Evolutionary conservation across 2,329 filamentous ascomycete species (phyloP).

Genomic region (Diplodia intermedia): DNA sequence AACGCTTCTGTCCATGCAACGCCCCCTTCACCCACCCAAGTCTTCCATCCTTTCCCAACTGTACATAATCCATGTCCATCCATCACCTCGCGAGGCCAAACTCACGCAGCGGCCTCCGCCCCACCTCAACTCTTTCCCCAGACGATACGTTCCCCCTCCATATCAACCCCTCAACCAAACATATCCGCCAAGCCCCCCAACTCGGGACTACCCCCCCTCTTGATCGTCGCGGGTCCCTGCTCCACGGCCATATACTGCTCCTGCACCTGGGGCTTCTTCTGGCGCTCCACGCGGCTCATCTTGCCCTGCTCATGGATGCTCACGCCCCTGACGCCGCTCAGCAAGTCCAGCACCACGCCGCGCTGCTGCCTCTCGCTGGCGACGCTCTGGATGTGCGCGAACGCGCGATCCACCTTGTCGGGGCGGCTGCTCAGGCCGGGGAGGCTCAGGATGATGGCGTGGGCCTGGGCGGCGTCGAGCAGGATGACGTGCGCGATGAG

Average conservation of each 20-base stretch:
- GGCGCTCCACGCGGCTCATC: constrained; percentile 57
- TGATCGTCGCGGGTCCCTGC: constrained; percentile 43
- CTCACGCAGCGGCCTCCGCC: too few species aligned
- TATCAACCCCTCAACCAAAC: constrained; percentile 43
- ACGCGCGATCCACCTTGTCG: constrained; percentile 67
- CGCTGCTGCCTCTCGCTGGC: constrained; percentile 75
- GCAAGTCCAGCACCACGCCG: constrained; percentile 79
- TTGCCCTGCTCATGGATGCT: constrained; percentile 94
- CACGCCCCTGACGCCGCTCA: constrained; percentile 86
- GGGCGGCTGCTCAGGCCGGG: constrained; percentile 71
- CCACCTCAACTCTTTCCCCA: too few species aligned
- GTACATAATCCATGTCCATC: too few species aligned
- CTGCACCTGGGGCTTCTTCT: constrained; percentile 45
- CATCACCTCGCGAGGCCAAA: neutral
- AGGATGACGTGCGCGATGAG: constrained; percentile 86
- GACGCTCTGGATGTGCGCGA: constrained; percentile 47
- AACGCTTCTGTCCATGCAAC: too few species aligned
- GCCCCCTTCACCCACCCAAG: too few species aligned
- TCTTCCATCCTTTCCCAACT: neutral
- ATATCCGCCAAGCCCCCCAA: constrained; percentile 55
- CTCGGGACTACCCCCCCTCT: constrained; percentile 49
- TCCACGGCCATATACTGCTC: constrained; percentile 55
- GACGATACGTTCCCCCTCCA: neutral
- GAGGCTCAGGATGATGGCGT: constrained; percentile 76
- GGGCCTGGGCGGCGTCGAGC: constrained; percentile 70